phyloP scores from a whole-genome alignment of 768 basidiomycete genomes.

The Trametes cingulata region DNA sequence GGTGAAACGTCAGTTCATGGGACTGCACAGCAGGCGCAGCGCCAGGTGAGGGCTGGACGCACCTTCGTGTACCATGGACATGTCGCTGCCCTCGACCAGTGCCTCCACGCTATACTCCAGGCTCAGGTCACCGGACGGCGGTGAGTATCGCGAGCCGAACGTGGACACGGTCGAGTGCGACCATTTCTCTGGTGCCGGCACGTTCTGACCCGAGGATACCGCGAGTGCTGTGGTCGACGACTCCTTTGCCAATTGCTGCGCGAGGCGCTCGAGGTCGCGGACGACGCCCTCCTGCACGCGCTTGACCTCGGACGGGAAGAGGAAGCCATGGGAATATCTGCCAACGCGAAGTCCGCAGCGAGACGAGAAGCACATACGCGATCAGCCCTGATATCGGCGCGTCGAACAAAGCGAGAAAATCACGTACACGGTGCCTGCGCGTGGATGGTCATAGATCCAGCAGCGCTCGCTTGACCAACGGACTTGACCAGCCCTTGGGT shows the following conservation, averaged over 20 bases:
- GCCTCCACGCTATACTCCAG: conserved; percentile 81
- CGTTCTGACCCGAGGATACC: conserved; percentile 26
- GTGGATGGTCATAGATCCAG: conserved; percentile 98
- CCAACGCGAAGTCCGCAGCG: conserved; percentile 6
- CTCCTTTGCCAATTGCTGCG: conserved; percentile 17
- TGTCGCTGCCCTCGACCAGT: conserved; percentile 87
- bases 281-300: conserved; percentile 62
- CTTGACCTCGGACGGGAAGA: conserved; percentile 86
- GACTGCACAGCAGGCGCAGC: not conserved
- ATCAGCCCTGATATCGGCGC: not conserved
- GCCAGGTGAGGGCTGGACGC: conserved; percentile 15
- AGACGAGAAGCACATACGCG: not conserved
- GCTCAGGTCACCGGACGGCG: conserved; percentile 66
- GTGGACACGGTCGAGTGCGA: conserved; percentile 84
- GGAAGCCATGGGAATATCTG: conserved; percentile 92
- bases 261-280: conserved; percentile 46
- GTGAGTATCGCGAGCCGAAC: conserved; percentile 75
- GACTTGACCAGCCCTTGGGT: conserved; percentile 76
- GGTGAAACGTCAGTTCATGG: not conserved
- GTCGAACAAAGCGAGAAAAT: not conserved
- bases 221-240: conserved; percentile 26
- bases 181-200: conserved; percentile 57
- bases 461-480: conserved; percentile 92
- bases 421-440: conserved; percentile 87
- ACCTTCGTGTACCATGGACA: conserved; percentile 75